These are phyloP conservation scores for Colletotrichum scovillei DNA, from an alignment of 2,329 filamentous ascomycete species.

Conservation along the genomic window DNA sequence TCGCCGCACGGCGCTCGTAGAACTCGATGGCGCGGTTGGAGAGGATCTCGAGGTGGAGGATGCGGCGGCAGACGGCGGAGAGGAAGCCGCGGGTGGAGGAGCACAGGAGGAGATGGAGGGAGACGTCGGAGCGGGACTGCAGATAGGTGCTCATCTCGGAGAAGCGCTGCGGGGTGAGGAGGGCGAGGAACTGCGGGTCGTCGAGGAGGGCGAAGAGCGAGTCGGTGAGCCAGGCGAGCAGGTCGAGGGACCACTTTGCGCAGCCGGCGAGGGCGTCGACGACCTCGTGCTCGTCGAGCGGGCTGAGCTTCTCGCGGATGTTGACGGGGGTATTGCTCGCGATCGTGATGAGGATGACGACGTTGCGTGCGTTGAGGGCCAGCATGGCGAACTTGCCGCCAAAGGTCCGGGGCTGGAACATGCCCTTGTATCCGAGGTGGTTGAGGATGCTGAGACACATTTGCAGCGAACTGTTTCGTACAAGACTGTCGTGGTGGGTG, in stretches of 20 bases:
- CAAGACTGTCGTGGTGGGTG: conserved; percentile 75
- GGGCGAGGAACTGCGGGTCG: conserved; percentile 61
- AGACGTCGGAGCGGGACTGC: conserved; percentile 65
- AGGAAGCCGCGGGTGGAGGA: conserved; percentile 81
- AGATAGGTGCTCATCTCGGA: conserved; percentile 63
- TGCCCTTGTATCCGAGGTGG: conserved; percentile 78
- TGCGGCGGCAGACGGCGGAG: conserved; percentile 73
- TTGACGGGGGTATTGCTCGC: conserved; percentile 66
- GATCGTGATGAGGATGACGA: conserved; percentile 73
- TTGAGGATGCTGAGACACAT: conserved; percentile 83
- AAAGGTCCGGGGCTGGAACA: conserved; percentile 70
- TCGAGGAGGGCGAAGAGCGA: conserved; percentile 66
- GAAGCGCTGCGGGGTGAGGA: conserved; percentile 60
- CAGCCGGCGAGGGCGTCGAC: conserved; percentile 79
- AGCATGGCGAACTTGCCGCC: conserved; percentile 81
- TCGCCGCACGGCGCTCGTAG: conserved; percentile 54
- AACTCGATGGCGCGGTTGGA: conserved; percentile 62
- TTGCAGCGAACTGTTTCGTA: conserved; percentile 79
- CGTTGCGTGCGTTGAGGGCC: conserved; percentile 79
- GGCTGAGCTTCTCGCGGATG: conserved; percentile 66
- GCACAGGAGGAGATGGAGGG: conserved; percentile 74
- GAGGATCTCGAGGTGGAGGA: conserved; percentile 66
- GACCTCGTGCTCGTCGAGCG: conserved; percentile 77
- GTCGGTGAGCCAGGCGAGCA: conserved; percentile 73
- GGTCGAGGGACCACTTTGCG: conserved; percentile 81